Conservation (phyloP, 1,284 basidiomycete genomes). For the Ceratobasidium papillatum region DNA sequence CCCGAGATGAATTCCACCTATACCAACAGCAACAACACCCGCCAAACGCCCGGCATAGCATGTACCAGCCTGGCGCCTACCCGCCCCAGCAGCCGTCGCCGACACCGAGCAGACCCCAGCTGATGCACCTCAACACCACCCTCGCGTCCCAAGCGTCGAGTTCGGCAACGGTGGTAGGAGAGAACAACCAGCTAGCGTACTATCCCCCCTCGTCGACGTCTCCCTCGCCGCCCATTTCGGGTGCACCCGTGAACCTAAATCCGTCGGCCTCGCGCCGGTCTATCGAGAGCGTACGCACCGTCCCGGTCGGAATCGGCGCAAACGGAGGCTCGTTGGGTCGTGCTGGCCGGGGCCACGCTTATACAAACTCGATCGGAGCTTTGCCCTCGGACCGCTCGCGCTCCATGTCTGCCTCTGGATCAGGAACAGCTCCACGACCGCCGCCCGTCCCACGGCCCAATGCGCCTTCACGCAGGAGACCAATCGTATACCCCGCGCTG, state of each 20-base stretch:
- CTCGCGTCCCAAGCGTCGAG: slow-evolving; percentile 49
- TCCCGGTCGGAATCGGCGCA: slow-evolving; percentile 51
- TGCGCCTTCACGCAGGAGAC: slow-evolving; percentile 60
- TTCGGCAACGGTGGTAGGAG: slow-evolving; percentile 2
- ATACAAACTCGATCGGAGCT: slow-evolving; percentile 41
- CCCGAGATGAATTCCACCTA: too few relatives aligned
- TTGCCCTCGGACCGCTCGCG: slow-evolving; percentile 70
- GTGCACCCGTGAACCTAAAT: slow-evolving; percentile 52
- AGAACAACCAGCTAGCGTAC: slow-evolving; percentile 21
- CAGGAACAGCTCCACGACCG: slow-evolving; percentile 47
- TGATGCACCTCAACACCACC: slow-evolving; percentile 58
- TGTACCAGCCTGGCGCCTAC: slow-evolving; percentile 30
- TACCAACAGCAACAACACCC: too few relatives aligned
- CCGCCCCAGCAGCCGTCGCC: slow-evolving; percentile 33
- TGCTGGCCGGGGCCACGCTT: slow-evolving; percentile 21
- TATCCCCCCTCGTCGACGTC: slow-evolving; percentile 54
- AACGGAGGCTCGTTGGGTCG: slow-evolving; percentile 30
- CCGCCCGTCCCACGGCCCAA: slow-evolving; percentile 54
- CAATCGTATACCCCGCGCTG: slow-evolving; percentile 91
- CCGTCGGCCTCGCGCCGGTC: slow-evolving; percentile 57
- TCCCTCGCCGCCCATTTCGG: slow-evolving; percentile 62
- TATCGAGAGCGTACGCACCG: slow-evolving; percentile 63
- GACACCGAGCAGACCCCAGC: slow-evolving; percentile 32
- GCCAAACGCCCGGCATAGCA: slow-evolving; percentile 12
- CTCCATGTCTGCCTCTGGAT: slow-evolving; percentile 71